Evolutionary conservation across 2,329 filamentous ascomycete genomes (phyloP).

Genomic region (Colletotrichum sansevieriae): DNA sequence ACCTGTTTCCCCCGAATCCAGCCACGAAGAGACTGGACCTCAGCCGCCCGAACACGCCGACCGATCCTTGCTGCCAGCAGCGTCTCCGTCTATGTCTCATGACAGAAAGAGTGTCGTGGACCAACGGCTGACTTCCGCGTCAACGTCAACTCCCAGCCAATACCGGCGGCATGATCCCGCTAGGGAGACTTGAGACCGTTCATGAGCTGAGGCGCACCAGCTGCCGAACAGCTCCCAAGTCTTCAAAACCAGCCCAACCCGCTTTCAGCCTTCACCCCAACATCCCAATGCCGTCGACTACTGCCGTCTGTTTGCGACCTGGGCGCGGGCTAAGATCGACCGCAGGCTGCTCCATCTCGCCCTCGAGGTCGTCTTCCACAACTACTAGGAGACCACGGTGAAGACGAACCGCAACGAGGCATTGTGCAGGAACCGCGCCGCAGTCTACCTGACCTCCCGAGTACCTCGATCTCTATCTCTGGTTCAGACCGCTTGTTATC

Average conservation of each 20-base stretch:
- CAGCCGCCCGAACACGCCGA: background rate
- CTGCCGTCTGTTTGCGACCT: background rate
- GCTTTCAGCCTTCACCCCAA: background rate
- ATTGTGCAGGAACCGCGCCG: background rate
- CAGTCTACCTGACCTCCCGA: background rate
- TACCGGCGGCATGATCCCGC: background rate
- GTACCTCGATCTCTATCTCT: background rate
- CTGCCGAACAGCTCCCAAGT: background rate
- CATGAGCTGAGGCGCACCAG: background rate
- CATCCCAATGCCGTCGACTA: background rate
- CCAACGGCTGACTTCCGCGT: background rate
- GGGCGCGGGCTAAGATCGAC: background rate
- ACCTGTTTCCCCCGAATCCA: too few relatives aligned
- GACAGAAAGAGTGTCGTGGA: background rate
- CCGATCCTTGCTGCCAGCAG: background rate
- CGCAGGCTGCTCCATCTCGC: constrained; percentile 4
- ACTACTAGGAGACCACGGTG: background rate
- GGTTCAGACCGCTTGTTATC: background rate
- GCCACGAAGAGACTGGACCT: background rate
- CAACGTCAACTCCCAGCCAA: background rate
- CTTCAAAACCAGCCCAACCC: background rate
- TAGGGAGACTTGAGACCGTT: background rate
- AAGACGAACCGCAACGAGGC: background rate
- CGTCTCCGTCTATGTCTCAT: background rate
- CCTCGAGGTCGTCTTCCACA: background rate